Evolutionary conservation across 345 rosid species (phyloP).

Genomic region (Lagerstroemia speciosa): DNA sequence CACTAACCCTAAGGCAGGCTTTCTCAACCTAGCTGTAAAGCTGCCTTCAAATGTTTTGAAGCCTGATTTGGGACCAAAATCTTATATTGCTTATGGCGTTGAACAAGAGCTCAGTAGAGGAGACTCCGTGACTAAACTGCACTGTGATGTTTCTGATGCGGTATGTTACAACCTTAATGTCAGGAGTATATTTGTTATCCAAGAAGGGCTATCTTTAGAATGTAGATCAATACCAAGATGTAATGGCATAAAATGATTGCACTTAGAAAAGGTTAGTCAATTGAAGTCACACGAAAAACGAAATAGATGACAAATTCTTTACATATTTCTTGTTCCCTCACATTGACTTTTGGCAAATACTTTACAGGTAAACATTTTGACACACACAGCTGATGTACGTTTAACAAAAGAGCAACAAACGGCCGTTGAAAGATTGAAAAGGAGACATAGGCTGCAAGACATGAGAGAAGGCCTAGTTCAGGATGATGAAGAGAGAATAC

Average conservation of each 20-base stretch:
- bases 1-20: slow-evolving; percentile 60
- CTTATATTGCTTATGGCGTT: slow-evolving; percentile 81
- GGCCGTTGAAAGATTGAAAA: slow-evolving; percentile 42
- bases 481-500: not conserved
- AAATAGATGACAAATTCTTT: too few relatives aligned
- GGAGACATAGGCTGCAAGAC: slow-evolving; percentile 51
- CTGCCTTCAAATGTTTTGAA: slow-evolving; percentile 50
- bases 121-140: slow-evolving; percentile 91
- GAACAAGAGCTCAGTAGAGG: slow-evolving; percentile 81
- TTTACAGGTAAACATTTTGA: slow-evolving; percentile 69
- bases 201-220: not conserved
- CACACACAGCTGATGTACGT: slow-evolving; percentile 50
- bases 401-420: slow-evolving; percentile 40
- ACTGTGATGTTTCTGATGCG: slow-evolving; percentile 92
- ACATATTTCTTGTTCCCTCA: not conserved
- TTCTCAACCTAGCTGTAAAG: slow-evolving; percentile 74
- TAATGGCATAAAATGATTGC: too few relatives aligned
- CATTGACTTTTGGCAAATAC: not conserved
- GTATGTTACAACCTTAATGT: slow-evolving; percentile 21
- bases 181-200: not conserved
- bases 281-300: too few relatives aligned
- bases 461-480: slow-evolving; percentile 28
- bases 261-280: too few relatives aligned
- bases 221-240: too few relatives aligned
- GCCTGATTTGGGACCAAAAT: slow-evolving; percentile 92